Evolutionary conservation across 768 basidiomycete genomes (phyloP).

Genomic region (Rhizopogon salebrosus): DNA sequence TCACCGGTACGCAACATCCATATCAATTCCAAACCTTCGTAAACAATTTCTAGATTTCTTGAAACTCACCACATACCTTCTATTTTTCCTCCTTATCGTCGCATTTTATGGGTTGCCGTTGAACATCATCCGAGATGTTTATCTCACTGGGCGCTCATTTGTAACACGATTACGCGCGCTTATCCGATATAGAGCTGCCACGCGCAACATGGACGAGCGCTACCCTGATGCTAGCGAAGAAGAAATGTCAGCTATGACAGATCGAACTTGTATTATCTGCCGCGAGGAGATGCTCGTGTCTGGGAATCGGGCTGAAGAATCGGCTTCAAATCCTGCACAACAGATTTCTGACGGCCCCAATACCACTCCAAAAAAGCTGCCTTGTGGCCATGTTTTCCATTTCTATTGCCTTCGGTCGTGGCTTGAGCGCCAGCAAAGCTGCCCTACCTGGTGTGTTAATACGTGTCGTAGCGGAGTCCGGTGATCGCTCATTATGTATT

Average conservation of each 20-base stretch:
- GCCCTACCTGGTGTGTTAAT: slow-evolving; percentile 86
- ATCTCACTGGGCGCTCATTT: slow-evolving; percentile 92
- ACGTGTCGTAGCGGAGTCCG: neutral
- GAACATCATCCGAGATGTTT: slow-evolving; percentile 96
- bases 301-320: slow-evolving; percentile 15
- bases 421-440: slow-evolving; percentile 98
- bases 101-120: slow-evolving; percentile 92
- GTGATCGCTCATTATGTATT: slow-evolving; percentile 6
- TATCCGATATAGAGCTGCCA: slow-evolving; percentile 89
- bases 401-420: slow-evolving; percentile 96
- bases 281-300: slow-evolving; percentile 81
- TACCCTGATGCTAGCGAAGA: slow-evolving; percentile 90
- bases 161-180: slow-evolving; percentile 82
- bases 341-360: slow-evolving; percentile 66
- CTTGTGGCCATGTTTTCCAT: slow-evolving; percentile 97
- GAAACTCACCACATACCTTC: slow-evolving; percentile 86
- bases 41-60: slow-evolving; percentile 65
- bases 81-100: slow-evolving; percentile 92
- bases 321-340: slow-evolving; percentile 16
- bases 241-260: slow-evolving; percentile 76
- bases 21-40: slow-evolving; percentile 5
- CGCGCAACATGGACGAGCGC: slow-evolving; percentile 91
- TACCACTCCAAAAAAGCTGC: slow-evolving; percentile 93
- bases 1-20: slow-evolving; percentile 59
- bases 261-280: slow-evolving; percentile 96